Conservation (phyloP, 1,284 basidiomycete species). For the Tetrapyrgos nigripes region DNA sequence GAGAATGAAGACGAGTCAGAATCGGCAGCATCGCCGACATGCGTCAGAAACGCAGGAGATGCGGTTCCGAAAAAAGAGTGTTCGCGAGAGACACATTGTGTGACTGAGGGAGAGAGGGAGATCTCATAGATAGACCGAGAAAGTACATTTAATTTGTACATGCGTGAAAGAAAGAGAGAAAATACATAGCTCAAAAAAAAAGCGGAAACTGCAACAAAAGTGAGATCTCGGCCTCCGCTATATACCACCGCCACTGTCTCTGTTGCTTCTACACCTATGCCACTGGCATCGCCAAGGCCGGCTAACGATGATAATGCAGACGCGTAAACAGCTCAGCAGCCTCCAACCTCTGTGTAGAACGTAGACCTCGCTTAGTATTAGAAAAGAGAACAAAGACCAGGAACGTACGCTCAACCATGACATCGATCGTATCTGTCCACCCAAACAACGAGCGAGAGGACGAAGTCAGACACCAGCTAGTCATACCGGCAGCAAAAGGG, state of each 20-base stretch:
- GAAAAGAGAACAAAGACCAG: neutral
- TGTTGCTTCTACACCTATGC: no score
- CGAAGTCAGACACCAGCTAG: constrained; percentile 1
- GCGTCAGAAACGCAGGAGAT: no score
- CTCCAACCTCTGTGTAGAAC: neutral
- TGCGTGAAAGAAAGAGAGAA: neutral
- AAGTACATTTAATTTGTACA: neutral
- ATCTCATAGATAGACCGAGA: neutral
- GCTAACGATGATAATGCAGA: no score
- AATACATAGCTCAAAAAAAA: neutral
- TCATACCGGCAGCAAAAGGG: no score
- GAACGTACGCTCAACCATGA: constrained; percentile 89
- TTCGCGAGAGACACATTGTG: no score
- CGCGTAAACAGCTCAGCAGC: no score
- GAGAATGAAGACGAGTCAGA: no score
- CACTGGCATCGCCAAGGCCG: no score
- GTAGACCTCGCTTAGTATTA: neutral
- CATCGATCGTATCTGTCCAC: constrained; percentile 81
- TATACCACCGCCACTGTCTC: neutral
- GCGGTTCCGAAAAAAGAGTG: no score
- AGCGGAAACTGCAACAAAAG: no score
- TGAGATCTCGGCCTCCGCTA: neutral
- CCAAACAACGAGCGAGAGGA: constrained; percentile 8
- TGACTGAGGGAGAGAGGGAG: neutral
- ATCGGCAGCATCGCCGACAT: no score